A percentile compares a stretch with the other conserved stretches of the same genome.
These are phyloP conservation scores for Ganoderma lingzhi DNA, from an alignment of 1,284 basidiomycete species.

Conservation along the genomic window DNA sequence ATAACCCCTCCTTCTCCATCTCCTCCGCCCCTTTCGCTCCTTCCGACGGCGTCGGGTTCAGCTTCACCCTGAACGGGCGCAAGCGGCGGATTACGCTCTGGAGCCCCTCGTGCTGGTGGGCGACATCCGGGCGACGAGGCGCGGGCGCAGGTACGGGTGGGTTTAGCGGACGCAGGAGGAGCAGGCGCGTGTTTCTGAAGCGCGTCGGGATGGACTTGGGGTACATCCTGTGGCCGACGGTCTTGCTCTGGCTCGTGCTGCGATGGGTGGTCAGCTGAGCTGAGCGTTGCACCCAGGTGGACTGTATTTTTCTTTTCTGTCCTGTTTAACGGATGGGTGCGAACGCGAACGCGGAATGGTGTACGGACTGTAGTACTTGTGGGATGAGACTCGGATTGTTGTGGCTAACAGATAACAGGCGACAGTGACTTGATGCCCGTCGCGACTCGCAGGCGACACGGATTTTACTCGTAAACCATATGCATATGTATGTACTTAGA, in stretches of 20 bases:
- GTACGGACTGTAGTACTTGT: neutral
- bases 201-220: conserved; percentile 26
- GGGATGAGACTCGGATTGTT: neutral
- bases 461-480: neutral
- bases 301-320: neutral
- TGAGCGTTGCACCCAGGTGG: conserved; percentile 3
- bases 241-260: conserved; percentile 32
- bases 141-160: conserved; percentile 1
- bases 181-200: conserved; percentile 21
- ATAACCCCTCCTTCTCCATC: neutral
- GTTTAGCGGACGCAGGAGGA: conserved; percentile 7
- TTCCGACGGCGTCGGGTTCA: conserved; percentile 21
- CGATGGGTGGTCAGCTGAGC: conserved; percentile 28
- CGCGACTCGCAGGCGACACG: neutral
- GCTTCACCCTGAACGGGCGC: conserved; percentile 27
- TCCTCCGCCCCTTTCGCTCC: neutral
- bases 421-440: conserved; percentile 2
- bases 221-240: conserved; percentile 31
- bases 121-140: neutral
- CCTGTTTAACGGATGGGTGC: neutral
- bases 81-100: conserved; percentile 22
- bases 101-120: conserved; percentile 12
- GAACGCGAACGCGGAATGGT: neutral
- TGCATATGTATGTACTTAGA: neutral
- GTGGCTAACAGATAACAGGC: neutral